phyloP scores from a whole-genome alignment of 1,284 basidiomycete species.

The Apiotrichum brassicae region DNA sequence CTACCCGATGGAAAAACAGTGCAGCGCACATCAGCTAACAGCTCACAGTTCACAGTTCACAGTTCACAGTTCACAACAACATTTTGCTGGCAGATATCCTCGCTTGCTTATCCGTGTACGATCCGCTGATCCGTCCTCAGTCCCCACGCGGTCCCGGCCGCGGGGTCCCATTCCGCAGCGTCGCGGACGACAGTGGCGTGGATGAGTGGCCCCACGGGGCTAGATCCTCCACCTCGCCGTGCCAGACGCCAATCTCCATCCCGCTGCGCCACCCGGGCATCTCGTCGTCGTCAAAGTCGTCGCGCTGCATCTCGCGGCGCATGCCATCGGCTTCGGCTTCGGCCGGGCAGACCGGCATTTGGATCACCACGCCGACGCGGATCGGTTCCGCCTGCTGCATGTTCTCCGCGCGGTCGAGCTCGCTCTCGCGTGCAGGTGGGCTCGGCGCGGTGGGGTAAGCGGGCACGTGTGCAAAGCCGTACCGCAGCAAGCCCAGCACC shows the following conservation, averaged over 20 bases:
- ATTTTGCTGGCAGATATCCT: no score
- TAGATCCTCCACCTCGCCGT: no score
- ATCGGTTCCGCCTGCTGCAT: slow-evolving; percentile 22
- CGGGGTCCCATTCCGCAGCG: neutral
- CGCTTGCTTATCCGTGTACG: no score
- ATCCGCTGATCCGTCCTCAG: no score
- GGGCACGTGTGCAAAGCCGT: neutral
- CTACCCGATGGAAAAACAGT: no score
- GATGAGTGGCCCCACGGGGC: no score
- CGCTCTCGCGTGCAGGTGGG: neutral
- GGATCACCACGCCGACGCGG: slow-evolving; percentile 31
- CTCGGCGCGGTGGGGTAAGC: neutral
- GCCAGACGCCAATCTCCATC: slow-evolving; percentile 43
- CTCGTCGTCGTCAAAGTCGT: slow-evolving; percentile 21
- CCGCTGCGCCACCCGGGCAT: slow-evolving; percentile 32
- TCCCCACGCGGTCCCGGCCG: no score
- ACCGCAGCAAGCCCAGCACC: neutral
- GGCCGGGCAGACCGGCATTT: slow-evolving; percentile 26
- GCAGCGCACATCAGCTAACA: no score
- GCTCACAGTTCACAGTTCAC: no score
- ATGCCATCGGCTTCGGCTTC: slow-evolving; percentile 1
- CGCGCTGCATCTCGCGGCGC: slow-evolving; percentile 6
- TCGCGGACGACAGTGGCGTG: no score
- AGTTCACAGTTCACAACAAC: no score
- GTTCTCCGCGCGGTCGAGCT: slow-evolving; percentile 8